Base-by-base conservation (phyloP, 192 early-diverging fungal genomes). In the Podila horticola region DNA sequence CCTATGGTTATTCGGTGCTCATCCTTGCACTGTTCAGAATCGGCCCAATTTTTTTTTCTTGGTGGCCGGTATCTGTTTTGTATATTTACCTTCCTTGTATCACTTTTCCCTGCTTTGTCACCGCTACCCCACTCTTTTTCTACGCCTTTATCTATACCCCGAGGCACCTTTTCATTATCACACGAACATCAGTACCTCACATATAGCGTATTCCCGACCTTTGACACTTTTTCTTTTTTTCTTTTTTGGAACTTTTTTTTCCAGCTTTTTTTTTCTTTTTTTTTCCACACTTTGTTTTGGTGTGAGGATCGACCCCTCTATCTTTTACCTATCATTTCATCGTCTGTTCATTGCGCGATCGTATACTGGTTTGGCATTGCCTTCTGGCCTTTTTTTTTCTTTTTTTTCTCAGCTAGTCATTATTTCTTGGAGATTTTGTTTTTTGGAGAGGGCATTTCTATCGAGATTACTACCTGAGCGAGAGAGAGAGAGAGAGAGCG, bases 401-500 rank as follows among this genome's bases (percentile, higher is more conserved):
- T 58, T 36, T 67, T 58, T 69, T 15, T 61, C 30, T 45, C 33
- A 62, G 58, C 12, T 62, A 51, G 49, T 12, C 50, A 64, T 75
- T 63, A 34, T 62, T 41, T 62, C 63, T 33, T 51, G 52, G 8
- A 13, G 19, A 10, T 59, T 34, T 58, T 12, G 36, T 20, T 10
- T 34, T 65, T 65, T 38, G 4, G 22, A 6, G 38, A 45, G 26
- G 48, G 17, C 49, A 24, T 45, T 45, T 45, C 41, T 45, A 45
- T 45, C 15, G 41, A 45, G 41, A 45, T 17, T 45, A 45, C 41
- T 15, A 45, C 41, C 41, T 17, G 28, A 58, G 51, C 31, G 66
- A 69, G 59, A 49, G 74, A 59, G 74, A 50, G 60, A 22, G 66
- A n/a, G 61, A 63, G 31, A 66, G 64, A 67, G n/a, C n/a, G 74